A percentile compares a stretch with the other conserved stretches of the same genome.
Conservation (phyloP, 768 basidiomycete species). For the Lactarius akahatsu region DNA sequence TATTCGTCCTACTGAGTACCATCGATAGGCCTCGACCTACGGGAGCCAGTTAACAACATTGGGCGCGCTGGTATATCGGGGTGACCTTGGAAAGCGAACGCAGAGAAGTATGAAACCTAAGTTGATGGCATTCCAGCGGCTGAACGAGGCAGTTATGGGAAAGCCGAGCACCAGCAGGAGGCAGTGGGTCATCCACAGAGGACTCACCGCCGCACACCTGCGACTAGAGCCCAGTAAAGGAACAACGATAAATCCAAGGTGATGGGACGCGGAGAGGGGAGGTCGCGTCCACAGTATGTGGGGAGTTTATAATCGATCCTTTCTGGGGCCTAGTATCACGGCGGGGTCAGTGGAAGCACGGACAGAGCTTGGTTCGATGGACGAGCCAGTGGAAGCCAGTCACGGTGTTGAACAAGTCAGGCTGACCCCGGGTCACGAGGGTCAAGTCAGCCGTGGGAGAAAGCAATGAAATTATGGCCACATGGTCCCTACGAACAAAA, state of each 20-base stretch:
- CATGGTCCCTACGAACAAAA: too few relatives aligned
- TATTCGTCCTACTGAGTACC: background rate
- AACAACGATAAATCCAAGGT: background rate
- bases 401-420: too few relatives aligned
- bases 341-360: background rate
- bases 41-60: background rate
- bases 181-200: background rate
- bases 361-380: too few relatives aligned
- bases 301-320: background rate
- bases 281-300: background rate
- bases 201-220: background rate
- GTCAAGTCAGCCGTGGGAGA: too few relatives aligned
- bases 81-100: background rate
- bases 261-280: background rate
- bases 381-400: too few relatives aligned
- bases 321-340: background rate
- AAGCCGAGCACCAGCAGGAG: background rate
- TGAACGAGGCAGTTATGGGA: background rate
- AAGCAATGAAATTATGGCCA: too few relatives aligned
- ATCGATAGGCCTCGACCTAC: background rate
- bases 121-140: background rate
- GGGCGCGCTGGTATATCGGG: background rate
- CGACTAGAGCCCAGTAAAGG: background rate
- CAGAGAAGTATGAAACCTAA: background rate
- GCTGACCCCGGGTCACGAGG: too few relatives aligned